These are phyloP conservation scores for Tolypocladium endophyticum DNA, from an alignment of 2,329 filamentous ascomycete genomes.

Conservation along the genomic window DNA sequence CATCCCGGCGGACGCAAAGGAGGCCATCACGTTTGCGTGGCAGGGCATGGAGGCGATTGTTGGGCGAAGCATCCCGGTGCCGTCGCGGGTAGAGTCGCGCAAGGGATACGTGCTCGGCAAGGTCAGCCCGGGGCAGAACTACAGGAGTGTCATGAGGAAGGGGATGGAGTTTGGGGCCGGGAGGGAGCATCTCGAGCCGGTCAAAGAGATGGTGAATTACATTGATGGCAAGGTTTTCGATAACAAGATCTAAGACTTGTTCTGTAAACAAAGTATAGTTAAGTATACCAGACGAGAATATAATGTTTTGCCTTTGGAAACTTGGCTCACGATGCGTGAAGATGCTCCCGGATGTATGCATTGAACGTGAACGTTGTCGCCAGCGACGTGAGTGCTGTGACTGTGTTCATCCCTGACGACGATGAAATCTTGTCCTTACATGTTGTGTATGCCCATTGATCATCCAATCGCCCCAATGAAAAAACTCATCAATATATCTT, in stretches of 20 bases:
- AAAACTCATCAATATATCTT: no score
- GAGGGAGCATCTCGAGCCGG: constrained; percentile 29
- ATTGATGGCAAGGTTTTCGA: constrained; percentile 35
- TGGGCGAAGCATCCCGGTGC: constrained; percentile 43
- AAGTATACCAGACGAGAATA: no score
- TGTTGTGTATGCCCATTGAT: no score
- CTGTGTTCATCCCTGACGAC: neutral
- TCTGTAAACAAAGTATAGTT: neutral
- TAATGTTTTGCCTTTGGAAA: neutral
- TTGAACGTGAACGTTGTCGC: neutral
- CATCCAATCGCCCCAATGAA: no score
- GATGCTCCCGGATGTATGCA: neutral
- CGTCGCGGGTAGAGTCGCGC: constrained; percentile 39
- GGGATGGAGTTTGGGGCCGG: constrained; percentile 39
- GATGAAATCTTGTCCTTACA: no score
- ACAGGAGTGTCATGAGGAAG: constrained; percentile 39
- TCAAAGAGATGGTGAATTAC: constrained; percentile 39
- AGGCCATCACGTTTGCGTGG: constrained; percentile 45
- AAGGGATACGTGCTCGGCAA: constrained; percentile 43
- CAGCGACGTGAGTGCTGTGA: no score
- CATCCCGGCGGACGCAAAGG: constrained; percentile 46
- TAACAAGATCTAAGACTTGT: constrained; percentile 21
- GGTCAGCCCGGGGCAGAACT: constrained; percentile 42
- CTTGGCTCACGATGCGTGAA: neutral
- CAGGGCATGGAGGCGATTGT: constrained; percentile 50